phyloP scores from a whole-genome alignment of 345 rosid species.

The Camelina sativa region DNA sequence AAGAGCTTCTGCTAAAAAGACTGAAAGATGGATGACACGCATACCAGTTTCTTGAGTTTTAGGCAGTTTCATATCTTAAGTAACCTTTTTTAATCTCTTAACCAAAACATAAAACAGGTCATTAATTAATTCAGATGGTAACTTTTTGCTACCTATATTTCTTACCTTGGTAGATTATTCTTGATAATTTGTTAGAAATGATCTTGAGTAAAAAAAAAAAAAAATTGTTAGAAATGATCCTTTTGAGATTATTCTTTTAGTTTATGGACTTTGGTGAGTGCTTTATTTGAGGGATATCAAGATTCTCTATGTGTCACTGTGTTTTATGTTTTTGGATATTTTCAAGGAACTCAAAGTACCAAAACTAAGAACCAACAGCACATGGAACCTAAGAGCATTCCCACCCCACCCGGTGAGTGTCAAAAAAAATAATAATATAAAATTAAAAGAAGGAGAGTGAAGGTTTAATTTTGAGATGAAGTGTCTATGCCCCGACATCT shows the following conservation, averaged over 20 bases:
- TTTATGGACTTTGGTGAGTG: not conserved
- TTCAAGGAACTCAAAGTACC: not conserved
- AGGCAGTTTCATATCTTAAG: slow-evolving; percentile 16
- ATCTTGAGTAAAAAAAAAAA: too few species aligned
- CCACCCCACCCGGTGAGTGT: too few species aligned
- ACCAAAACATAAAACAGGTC: not conserved
- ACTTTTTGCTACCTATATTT: not conserved
- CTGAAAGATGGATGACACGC: slow-evolving; percentile 32
- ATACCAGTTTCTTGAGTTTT: not conserved
- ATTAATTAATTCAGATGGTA: not conserved
- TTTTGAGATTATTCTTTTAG: too few species aligned
- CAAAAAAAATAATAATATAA: too few species aligned
- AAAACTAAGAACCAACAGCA: too few species aligned
- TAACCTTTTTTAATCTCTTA: slow-evolving; percentile 21
- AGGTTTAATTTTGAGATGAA: too few species aligned
- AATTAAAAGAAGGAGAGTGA: too few species aligned
- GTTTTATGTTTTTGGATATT: not conserved
- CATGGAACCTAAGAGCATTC: too few species aligned
- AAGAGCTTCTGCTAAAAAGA: slow-evolving; percentile 37
- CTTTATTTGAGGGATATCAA: not conserved
- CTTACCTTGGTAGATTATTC: not conserved
- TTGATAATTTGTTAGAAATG: not conserved
- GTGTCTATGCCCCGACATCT: too few species aligned
- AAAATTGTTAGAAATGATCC: not conserved
- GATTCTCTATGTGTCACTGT: not conserved